Base-by-base conservation (phyloP, 805 yeast species). In the Maudiozyma saulgeensis region DNA sequence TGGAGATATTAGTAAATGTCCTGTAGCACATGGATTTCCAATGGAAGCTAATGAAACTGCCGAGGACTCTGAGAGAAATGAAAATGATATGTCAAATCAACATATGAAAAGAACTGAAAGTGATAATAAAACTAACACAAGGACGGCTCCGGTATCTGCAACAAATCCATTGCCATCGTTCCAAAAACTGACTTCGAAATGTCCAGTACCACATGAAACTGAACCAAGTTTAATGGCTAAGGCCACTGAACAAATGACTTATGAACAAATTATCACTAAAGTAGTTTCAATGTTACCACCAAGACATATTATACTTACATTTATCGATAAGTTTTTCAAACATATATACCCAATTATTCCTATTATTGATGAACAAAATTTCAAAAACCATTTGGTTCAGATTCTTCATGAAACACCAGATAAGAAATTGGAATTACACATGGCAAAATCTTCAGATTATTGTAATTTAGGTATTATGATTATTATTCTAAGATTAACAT, bases 261-360 rank as follows among this genome's bases (percentile, higher is more conserved):
- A 54, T 34, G 56, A 58, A 11, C 62, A 65, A 52, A 56, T 64
- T 8, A 51, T 56, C 25, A 48, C 55, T 8, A 49, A 67, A 60
- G 49, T 68, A 51, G 48, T 75, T 53, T 68, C 68, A 49, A 66
- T 70, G 47, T 56, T 83, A 44, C 90, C 90, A 0, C 72, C 68
- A 28, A 76, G 77, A 55, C 72, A 70, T 50, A 72, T 79, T 1
- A 70, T 82, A 8, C 78, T 84, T 78, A 57, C 73, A 43, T 67
- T 81, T 45, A 66, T 83, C 28, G 79, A 81, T 51, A 68, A 81
- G 53, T 84, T 78, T 53, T 84, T 84, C 59, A 72, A 71, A 11
- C 70, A 73, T 34, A 64, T 83, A 5, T 84, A 84, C 60, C 76
- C 85, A 13, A 81, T 76, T 49, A 70, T 83, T 56, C 90, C 93